phyloP scores from a whole-genome alignment of 2,329 filamentous ascomycete genomes.

The Talaromyces sp. region DNA sequence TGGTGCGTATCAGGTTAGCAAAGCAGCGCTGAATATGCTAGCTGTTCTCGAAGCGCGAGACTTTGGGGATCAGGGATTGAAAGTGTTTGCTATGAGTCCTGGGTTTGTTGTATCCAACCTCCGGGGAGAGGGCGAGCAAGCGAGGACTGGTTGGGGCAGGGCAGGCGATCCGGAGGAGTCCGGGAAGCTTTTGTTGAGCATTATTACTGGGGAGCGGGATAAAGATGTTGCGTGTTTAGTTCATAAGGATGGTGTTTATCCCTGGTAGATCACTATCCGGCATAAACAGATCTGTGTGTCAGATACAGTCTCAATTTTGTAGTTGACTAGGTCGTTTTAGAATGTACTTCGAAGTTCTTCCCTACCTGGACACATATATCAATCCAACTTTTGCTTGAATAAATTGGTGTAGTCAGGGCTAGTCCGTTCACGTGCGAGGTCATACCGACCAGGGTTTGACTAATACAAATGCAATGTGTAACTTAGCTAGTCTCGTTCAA shows the following conservation, averaged over 20 bases:
- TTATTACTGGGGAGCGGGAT: constrained; percentile 14
- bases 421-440: neutral
- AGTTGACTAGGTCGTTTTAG: neutral
- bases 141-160: constrained; percentile 5
- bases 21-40: constrained; percentile 16
- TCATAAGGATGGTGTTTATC: constrained; percentile 8
- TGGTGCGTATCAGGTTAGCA: constrained; percentile 9
- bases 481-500: neutral
- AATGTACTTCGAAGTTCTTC: neutral
- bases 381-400: too few species aligned
- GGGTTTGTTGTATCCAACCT: constrained; percentile 17
- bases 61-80: constrained; percentile 6
- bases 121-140: constrained; percentile 4
- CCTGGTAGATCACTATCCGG: neutral
- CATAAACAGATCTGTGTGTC: neutral
- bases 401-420: neutral
- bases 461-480: neutral
- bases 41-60: constrained; percentile 7
- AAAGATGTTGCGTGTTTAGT: constrained; percentile 11
- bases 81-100: constrained; percentile 16
- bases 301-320: neutral
- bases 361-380: neutral
- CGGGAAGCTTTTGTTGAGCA: constrained; percentile 1
- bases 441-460: neutral
- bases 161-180: constrained; percentile 10